Evolutionary conservation across 495 filamentous ascomycete species (phyloP).

Genomic region (Hypoxylon perforatum): DNA sequence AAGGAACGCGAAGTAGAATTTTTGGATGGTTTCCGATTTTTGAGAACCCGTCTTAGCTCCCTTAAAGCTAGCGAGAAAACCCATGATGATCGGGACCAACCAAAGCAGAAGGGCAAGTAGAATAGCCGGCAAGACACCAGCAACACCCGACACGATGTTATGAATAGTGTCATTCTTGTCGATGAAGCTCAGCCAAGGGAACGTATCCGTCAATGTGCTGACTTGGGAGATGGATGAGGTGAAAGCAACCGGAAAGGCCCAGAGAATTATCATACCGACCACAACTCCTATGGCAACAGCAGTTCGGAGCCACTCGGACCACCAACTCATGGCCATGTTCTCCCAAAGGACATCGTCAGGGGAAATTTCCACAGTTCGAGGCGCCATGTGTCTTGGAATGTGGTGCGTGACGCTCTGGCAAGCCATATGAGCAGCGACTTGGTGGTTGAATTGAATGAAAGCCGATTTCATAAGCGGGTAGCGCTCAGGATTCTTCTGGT

Average conservation of each 20-base stretch:
- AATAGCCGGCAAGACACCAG: conserved; percentile 86
- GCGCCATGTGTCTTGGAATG: conserved; percentile 92
- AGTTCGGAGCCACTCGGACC: conserved; percentile 84
- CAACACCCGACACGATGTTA: conserved; percentile 75
- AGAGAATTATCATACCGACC: conserved; percentile 82
- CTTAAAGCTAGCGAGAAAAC: conserved; percentile 74
- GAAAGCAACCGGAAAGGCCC: conserved; percentile 92
- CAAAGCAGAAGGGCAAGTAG: conserved; percentile 83
- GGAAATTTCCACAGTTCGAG: conserved; percentile 90
- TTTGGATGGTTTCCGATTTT: conserved; percentile 83
- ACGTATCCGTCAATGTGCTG: conserved; percentile 69
- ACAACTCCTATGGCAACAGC: conserved; percentile 73
- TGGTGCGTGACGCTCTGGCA: conserved; percentile 94
- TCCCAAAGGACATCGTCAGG: conserved; percentile 97
- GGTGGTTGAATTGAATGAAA: conserved; percentile 98
- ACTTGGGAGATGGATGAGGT: conserved; percentile 85
- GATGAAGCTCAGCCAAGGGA: conserved; percentile 79
- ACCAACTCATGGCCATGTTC: conserved; percentile 98
- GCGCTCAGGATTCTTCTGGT: conserved; percentile 85
- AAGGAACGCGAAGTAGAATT: conserved; percentile 93
- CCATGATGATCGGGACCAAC: conserved; percentile 80
- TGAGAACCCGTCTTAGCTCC: conserved; percentile 86
- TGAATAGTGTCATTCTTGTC: conserved; percentile 62
- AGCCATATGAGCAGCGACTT: conserved; percentile 97
- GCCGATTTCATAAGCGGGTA: conserved; percentile 97